These are phyloP conservation scores for slime mould (Dictyostelium discoideum) DNA, from an alignment of 78 protist genomes.

Conservation along the genomic window dicty_2.7 NC_007089.4:3340001-3340500, in stretches of 20 bases:
- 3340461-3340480: not conserved
- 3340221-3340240: not conserved
- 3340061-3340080: not conserved
- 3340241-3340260: not conserved
- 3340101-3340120: not conserved
- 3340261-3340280: not conserved
- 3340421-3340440: not conserved
- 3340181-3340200: not conserved
- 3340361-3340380: not conserved
- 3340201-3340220: not conserved
- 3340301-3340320: not conserved
- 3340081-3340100: no score
- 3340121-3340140: not conserved
- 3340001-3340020: not conserved
- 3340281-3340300: not conserved
- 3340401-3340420: not conserved
- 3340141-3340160: not conserved
- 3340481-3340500: not conserved
- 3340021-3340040: not conserved
- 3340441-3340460: not conserved
- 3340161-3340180: not conserved
- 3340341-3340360: not conserved
- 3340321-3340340: not conserved
- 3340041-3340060: not conserved
- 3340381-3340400: not conserved